These are phyloP conservation scores for Grosmannia huntii DNA, from an alignment of 2,329 filamentous ascomycete species.

Conservation along the genomic window DNA sequence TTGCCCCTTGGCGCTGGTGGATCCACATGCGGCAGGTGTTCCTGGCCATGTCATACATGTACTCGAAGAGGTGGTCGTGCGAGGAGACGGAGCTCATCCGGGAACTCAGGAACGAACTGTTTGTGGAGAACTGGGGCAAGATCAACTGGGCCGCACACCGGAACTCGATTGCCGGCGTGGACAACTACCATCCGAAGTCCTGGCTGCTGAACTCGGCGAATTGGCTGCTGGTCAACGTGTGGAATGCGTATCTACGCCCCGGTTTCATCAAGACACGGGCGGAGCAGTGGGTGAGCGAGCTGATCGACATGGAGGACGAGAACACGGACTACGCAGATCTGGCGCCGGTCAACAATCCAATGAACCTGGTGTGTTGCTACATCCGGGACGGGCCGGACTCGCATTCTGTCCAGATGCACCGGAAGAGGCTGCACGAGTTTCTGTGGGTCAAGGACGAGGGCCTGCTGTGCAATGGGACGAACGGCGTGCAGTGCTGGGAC, in stretches of 20 bases:
- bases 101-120: slow-evolving; percentile 67
- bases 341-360: slow-evolving; percentile 77
- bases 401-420: slow-evolving; percentile 58
- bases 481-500: slow-evolving; percentile 97
- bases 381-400: slow-evolving; percentile 70
- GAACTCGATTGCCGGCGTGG: slow-evolving; percentile 64
- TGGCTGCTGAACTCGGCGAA: slow-evolving; percentile 71
- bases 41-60: slow-evolving; percentile 80
- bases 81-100: slow-evolving; percentile 63
- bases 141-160: slow-evolving; percentile 70
- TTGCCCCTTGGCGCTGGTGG: slow-evolving; percentile 94
- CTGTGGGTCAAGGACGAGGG: slow-evolving; percentile 88
- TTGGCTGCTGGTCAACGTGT: slow-evolving; percentile 66
- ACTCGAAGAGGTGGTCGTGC: slow-evolving; percentile 69
- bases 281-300: slow-evolving; percentile 68
- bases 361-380: slow-evolving; percentile 84
- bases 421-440: slow-evolving; percentile 72
- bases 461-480: slow-evolving; percentile 91
- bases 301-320: slow-evolving; percentile 82
- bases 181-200: slow-evolving; percentile 91
- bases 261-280: slow-evolving; percentile 54
- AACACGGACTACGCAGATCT: slow-evolving; percentile 83
- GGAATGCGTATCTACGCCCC: slow-evolving; percentile 63
- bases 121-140: slow-evolving; percentile 61
- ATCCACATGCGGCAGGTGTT: slow-evolving; percentile 98